Conservation (phyloP, 2,329 filamentous ascomycete genomes). For the Arthrobotrys sphaeroides region DNA sequence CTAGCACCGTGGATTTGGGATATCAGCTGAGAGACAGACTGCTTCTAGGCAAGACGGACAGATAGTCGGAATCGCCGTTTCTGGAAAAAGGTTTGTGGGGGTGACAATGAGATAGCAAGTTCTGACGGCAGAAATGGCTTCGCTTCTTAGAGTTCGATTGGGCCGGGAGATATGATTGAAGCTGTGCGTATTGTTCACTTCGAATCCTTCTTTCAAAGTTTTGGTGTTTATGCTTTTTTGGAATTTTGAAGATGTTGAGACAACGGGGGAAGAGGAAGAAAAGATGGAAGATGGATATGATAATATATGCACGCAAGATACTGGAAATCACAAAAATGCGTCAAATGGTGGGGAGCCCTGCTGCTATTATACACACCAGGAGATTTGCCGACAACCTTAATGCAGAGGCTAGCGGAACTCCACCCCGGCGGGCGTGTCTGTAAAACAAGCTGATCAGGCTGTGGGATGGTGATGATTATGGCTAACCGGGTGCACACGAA, state of each 20-base stretch:
- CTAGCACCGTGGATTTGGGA: not conserved
- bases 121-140: slow-evolving; percentile 2
- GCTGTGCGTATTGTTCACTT: not conserved
- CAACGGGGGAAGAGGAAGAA: slow-evolving; percentile 24
- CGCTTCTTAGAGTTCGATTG: slow-evolving; percentile 11
- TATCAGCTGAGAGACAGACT: slow-evolving; percentile 10
- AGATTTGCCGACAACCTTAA: slow-evolving; percentile 52
- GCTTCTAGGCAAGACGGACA: slow-evolving; percentile 27
- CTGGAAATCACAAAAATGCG: not conserved
- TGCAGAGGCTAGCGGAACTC: slow-evolving; percentile 23
- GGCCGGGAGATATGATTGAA: too few species aligned
- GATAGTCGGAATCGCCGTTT: slow-evolving; percentile 27
- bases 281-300: slow-evolving; percentile 14
- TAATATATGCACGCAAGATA: slow-evolving; percentile 14
- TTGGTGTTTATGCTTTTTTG: slow-evolving; percentile 21
- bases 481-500: slow-evolving; percentile 20
- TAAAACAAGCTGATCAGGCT: slow-evolving; percentile 41
- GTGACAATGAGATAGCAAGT: not conserved
- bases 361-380: slow-evolving; percentile 33
- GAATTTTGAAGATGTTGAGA: slow-evolving; percentile 41
- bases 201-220: slow-evolving; percentile 2
- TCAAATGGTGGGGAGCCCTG: slow-evolving; percentile 41
- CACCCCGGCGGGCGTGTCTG: slow-evolving; percentile 18
- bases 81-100: slow-evolving; percentile 25
- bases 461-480: slow-evolving; percentile 24